Percentiles rank a stretch among this genome's conserved stretches.
Evolutionary conservation across 495 filamentous ascomycete genomes (phyloP).

Genomic region (Articulospora tetracladia): DNA sequence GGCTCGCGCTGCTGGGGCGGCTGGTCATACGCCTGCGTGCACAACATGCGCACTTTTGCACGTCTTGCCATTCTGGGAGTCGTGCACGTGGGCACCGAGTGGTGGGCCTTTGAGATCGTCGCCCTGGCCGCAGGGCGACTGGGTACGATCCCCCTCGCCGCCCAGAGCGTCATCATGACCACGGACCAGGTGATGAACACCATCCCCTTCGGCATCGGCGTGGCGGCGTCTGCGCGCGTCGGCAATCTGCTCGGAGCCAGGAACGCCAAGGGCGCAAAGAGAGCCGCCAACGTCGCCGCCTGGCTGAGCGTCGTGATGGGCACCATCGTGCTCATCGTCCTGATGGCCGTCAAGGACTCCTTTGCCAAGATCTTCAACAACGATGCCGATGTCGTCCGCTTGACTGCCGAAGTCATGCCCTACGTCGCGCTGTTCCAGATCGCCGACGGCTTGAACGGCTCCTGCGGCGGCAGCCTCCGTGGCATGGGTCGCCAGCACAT

Average conservation of each 20-base stretch:
- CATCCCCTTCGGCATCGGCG: conserved; percentile 86
- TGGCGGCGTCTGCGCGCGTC: conserved; percentile 75
- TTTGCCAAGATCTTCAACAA: conserved; percentile 86
- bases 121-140: conserved; percentile 81
- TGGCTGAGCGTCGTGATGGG: conserved; percentile 70
- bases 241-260: conserved; percentile 79
- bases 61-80: conserved; percentile 74
- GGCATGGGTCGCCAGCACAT: conserved; percentile 90
- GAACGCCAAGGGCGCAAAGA: conserved; percentile 62
- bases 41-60: conserved; percentile 68
- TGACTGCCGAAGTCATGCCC: conserved; percentile 81
- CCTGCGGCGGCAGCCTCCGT: conserved; percentile 76
- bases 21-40: conserved; percentile 59
- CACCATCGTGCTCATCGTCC: conserved; percentile 58
- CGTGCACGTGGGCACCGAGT: conserved; percentile 89
- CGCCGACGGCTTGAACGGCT: conserved; percentile 82
- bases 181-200: conserved; percentile 91
- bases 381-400: conserved; percentile 65
- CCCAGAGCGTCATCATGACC: conserved; percentile 93
- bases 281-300: conserved; percentile 76
- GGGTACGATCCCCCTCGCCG: conserved; percentile 78
- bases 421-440: conserved; percentile 94
- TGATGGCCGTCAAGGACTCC: conserved; percentile 70
- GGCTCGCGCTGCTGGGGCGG: conserved; percentile 85
- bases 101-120: conserved; percentile 98